A percentile compares a stretch with the other conserved stretches of the same genome.
These are phyloP conservation scores for Diaporthe australafricana DNA, from an alignment of 2,329 filamentous ascomycete species.

Conservation along the genomic window DNA sequence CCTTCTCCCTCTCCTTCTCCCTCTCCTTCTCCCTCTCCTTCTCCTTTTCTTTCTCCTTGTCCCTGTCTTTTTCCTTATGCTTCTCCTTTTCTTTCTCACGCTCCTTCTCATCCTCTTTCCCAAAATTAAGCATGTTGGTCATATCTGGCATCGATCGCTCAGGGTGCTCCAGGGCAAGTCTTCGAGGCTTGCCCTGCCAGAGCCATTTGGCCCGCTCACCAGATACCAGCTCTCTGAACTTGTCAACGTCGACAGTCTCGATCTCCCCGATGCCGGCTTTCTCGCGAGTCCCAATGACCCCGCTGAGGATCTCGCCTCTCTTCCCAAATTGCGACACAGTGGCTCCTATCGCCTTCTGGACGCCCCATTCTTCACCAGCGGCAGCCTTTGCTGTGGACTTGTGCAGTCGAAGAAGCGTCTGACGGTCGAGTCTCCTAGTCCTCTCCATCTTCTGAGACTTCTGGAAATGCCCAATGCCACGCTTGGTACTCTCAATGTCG, in stretches of 20 bases:
- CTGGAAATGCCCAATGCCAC: slow-evolving; percentile 88
- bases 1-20: slow-evolving; percentile 24
- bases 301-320: slow-evolving; percentile 92
- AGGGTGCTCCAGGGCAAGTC: slow-evolving; percentile 62
- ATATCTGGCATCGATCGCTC: slow-evolving; percentile 60
- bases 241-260: slow-evolving; percentile 90
- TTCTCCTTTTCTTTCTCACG: slow-evolving; percentile 33
- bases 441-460: slow-evolving; percentile 85
- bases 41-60: slow-evolving; percentile 32
- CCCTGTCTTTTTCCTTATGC: slow-evolving; percentile 26
- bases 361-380: slow-evolving; percentile 88
- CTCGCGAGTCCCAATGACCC: slow-evolving; percentile 89
- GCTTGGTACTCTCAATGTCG: slow-evolving; percentile 83
- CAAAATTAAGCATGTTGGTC: slow-evolving; percentile 59
- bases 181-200: slow-evolving; percentile 90
- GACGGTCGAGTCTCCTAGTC: slow-evolving; percentile 83
- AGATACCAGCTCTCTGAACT: slow-evolving; percentile 80
- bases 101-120: slow-evolving; percentile 64
- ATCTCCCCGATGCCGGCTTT: slow-evolving; percentile 92
- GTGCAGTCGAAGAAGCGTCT: slow-evolving; percentile 85
- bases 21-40: slow-evolving; percentile 28
- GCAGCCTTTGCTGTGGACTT: slow-evolving; percentile 90
- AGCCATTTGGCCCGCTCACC: slow-evolving; percentile 93
- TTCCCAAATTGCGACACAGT: slow-evolving; percentile 95
- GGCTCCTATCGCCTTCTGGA: slow-evolving; percentile 94